Evolutionary conservation across 1,284 basidiomycete genomes (phyloP).

Genomic region (Naganishia sp.): DNA sequence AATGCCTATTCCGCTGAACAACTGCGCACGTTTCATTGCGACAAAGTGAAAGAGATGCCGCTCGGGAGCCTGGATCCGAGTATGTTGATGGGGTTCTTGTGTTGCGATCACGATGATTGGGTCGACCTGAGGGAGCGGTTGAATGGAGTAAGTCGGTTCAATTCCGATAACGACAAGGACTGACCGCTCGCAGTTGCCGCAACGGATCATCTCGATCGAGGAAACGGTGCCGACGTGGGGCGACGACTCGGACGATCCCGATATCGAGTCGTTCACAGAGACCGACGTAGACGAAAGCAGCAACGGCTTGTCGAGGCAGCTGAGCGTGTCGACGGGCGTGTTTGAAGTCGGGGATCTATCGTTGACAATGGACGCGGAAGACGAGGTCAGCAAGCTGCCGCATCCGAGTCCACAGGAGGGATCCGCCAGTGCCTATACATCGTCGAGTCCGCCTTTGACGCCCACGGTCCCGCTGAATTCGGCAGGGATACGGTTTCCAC

Average conservation of each 20-base stretch:
- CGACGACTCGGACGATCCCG: conserved; percentile 70
- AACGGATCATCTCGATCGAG: conserved; percentile 76
- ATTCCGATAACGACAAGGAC: background rate
- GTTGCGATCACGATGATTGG: conserved; percentile 79
- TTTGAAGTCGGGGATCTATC: background rate
- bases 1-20: conserved; percentile 66
- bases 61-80: conserved; percentile 89
- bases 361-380: background rate
- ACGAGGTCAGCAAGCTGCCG: background rate
- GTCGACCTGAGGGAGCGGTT: conserved; percentile 74
- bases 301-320: background rate
- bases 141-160: conserved; percentile 59
- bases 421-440: background rate
- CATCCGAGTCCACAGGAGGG: background rate
- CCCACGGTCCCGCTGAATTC: background rate
- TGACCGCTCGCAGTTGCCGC: conserved; percentile 59
- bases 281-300: conserved; percentile 56
- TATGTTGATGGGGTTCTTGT: conserved; percentile 92
- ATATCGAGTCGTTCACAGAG: conserved; percentile 75
- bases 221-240: conserved; percentile 82
- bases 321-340: background rate
- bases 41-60: conserved; percentile 89
- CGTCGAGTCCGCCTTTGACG: conserved; percentile 3
- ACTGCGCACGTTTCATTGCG: conserved; percentile 88
- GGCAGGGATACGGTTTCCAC: background rate